phyloP scores from a whole-genome alignment of 352 stramenopile species.

The Globisporangium takayamanum region DNA sequence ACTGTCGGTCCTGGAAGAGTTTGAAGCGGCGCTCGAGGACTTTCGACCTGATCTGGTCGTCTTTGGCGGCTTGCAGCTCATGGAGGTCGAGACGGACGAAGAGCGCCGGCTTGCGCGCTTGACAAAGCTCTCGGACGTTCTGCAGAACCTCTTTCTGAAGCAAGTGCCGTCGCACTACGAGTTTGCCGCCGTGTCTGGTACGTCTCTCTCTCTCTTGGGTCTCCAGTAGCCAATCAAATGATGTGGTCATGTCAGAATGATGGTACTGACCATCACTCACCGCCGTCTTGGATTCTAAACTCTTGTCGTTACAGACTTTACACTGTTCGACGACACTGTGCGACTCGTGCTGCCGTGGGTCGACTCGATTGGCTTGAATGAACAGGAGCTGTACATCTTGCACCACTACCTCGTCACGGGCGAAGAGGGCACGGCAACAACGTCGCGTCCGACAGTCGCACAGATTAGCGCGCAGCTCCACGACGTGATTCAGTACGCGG shows the following conservation, averaged over 20 bases:
- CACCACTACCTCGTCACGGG: slow-evolving; percentile 78
- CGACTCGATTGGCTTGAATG: slow-evolving; percentile 76
- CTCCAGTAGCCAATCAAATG: not conserved
- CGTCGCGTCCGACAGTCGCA: slow-evolving; percentile 61
- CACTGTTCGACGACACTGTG: slow-evolving; percentile 77
- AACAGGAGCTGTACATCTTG: slow-evolving; percentile 79
- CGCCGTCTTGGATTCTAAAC: not conserved
- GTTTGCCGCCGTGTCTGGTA: slow-evolving; percentile 72
- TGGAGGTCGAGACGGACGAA: slow-evolving; percentile 77
- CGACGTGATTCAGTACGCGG: slow-evolving; percentile 57
- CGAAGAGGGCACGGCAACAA: slow-evolving; percentile 64
- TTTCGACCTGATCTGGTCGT: slow-evolving; percentile 72
- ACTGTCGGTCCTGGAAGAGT: slow-evolving; percentile 74
- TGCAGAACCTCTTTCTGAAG: slow-evolving; percentile 61
- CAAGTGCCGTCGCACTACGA: slow-evolving; percentile 72
- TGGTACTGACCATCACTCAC: not conserved
- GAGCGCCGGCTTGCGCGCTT: slow-evolving; percentile 41
- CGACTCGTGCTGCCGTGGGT: slow-evolving; percentile 72
- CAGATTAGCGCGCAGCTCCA: slow-evolving; percentile 70
- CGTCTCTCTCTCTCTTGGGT: not conserved
- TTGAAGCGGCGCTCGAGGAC: slow-evolving; percentile 44
- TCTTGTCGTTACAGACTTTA: slow-evolving; percentile 40
- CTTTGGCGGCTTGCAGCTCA: slow-evolving; percentile 77
- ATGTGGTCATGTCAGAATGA: not conserved
- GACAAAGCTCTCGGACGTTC: slow-evolving; percentile 54